Evolutionary conservation across 176 grass and related monocot genomes (phyloP).

Genomic region (Triticum dicoccoides): DNA sequence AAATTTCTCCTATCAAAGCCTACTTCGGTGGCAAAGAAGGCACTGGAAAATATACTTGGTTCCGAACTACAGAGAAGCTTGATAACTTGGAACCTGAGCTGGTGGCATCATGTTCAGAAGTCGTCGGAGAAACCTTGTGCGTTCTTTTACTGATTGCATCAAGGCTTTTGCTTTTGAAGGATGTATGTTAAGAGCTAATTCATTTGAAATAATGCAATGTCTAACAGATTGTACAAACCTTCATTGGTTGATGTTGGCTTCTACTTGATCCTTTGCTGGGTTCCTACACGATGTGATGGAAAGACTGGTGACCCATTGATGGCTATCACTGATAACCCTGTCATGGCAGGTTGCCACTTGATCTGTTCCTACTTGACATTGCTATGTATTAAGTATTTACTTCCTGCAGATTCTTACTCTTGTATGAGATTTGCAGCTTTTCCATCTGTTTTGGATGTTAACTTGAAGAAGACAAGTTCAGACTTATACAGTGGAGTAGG

Average conservation of each 20-base stretch:
- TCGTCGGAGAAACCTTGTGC: constrained; percentile 69
- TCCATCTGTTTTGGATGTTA: constrained; percentile 80
- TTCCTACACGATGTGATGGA: constrained; percentile 87
- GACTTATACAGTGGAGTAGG: constrained; percentile 66
- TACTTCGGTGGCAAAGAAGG: constrained; percentile 97
- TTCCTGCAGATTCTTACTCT: constrained; percentile 28
- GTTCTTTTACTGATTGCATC: constrained; percentile 29
- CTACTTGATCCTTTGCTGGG: constrained; percentile 75
- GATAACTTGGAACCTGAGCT: constrained; percentile 49
- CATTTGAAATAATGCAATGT: constrained; percentile 32
- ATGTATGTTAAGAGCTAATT: background rate
- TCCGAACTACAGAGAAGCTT: constrained; percentile 61
- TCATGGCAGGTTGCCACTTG: constrained; percentile 75
- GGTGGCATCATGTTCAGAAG: constrained; percentile 47
- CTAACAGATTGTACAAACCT: constrained; percentile 73
- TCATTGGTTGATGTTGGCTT: constrained; percentile 81
- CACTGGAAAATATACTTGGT: constrained; percentile 78
- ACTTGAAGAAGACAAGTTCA: constrained; percentile 56
- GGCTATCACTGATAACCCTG: constrained; percentile 55
- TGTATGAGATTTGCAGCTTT: constrained; percentile 51
- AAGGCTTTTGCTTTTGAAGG: constrained; percentile 29
- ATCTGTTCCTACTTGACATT: constrained; percentile 23
- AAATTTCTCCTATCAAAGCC: constrained; percentile 78
- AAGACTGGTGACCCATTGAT: constrained; percentile 62
- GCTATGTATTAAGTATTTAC: constrained; percentile 2